These are phyloP conservation scores for Yamadazyma conglobata DNA, from an alignment of 1,139 yeast genomes.

Conservation along the genomic window DNA sequence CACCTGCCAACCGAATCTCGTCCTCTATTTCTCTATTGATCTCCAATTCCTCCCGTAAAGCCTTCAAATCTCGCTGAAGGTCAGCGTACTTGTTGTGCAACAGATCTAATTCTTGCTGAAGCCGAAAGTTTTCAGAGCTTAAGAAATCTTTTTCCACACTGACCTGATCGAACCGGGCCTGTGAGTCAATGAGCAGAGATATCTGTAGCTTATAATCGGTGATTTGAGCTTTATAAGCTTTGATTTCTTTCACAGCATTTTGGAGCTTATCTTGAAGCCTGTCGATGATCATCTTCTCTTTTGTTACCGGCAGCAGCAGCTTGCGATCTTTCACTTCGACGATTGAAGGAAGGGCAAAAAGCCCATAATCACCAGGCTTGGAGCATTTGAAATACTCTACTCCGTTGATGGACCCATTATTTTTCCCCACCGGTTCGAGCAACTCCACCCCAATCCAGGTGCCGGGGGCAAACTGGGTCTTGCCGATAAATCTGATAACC, in stretches of 20 bases:
- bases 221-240: constrained; percentile 19
- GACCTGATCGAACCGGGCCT: constrained; percentile 46
- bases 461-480: constrained; percentile 58
- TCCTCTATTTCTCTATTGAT: constrained; percentile 38
- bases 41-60: constrained; percentile 46
- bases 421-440: constrained; percentile 63
- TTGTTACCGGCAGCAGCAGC: background rate
- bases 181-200: constrained; percentile 18
- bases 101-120: constrained; percentile 26
- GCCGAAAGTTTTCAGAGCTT: constrained; percentile 34
- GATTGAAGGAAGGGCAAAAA: constrained; percentile 46
- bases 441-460: constrained; percentile 81
- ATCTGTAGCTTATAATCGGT: constrained; percentile 19
- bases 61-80: constrained; percentile 36
- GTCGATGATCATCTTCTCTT: constrained; percentile 27
- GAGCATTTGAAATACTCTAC: constrained; percentile 56
- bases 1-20: constrained; percentile 21
- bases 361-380: constrained; percentile 47
- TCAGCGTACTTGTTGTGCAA: constrained; percentile 35
- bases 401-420: constrained; percentile 74
- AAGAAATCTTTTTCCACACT: constrained; percentile 54
- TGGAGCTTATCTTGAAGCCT: constrained; percentile 41
- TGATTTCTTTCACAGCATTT: constrained; percentile 28
- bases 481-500: constrained; percentile 46
- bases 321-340: constrained; percentile 6